These are phyloP conservation scores for Termitomyces sp. DNA, from an alignment of 768 basidiomycete genomes.

Conservation along the genomic window DNA sequence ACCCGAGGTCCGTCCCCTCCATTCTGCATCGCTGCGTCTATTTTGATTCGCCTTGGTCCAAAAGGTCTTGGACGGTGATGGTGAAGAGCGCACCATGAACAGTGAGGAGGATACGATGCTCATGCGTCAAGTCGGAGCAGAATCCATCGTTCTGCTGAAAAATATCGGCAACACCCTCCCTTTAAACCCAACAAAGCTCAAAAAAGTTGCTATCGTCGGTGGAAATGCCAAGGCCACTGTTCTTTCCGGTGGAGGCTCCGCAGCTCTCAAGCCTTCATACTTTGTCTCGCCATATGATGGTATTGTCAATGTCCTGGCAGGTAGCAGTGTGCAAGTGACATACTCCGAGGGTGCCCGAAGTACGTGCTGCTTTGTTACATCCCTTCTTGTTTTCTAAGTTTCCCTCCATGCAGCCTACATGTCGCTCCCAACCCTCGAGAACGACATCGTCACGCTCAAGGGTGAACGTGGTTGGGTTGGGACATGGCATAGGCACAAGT, in stretches of 20 bases:
- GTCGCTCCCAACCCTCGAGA: conserved; percentile 63
- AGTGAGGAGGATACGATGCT: conserved; percentile 54
- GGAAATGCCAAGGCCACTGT: conserved; percentile 60
- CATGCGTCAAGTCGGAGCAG: conserved; percentile 61
- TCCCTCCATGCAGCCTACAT: conserved; percentile 42
- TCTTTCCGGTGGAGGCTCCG: conserved; percentile 68
- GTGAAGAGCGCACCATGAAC: conserved; percentile 56
- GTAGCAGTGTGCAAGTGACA: conserved; percentile 45
- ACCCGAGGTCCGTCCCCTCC: conserved; percentile 42
- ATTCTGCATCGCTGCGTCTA: neutral
- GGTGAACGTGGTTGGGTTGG: conserved; percentile 67
- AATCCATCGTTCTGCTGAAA: conserved; percentile 72
- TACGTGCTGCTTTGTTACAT: conserved; percentile 21
- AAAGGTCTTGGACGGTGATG: conserved; percentile 68
- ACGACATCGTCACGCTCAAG: conserved; percentile 50
- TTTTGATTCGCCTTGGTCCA: neutral
- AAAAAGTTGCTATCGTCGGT: conserved; percentile 73
- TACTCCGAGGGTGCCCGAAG: conserved; percentile 69
- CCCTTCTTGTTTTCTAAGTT: neutral
- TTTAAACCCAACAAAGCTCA: conserved; percentile 39
- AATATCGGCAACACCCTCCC: conserved; percentile 56
- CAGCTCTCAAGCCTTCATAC: conserved; percentile 68
- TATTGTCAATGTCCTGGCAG: conserved; percentile 48
- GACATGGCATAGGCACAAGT: conserved; percentile 52
- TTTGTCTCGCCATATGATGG: conserved; percentile 76